Evolutionary conservation across 1,139 yeast species (phyloP).

Genomic region (Blastobotrys apis): DNA sequence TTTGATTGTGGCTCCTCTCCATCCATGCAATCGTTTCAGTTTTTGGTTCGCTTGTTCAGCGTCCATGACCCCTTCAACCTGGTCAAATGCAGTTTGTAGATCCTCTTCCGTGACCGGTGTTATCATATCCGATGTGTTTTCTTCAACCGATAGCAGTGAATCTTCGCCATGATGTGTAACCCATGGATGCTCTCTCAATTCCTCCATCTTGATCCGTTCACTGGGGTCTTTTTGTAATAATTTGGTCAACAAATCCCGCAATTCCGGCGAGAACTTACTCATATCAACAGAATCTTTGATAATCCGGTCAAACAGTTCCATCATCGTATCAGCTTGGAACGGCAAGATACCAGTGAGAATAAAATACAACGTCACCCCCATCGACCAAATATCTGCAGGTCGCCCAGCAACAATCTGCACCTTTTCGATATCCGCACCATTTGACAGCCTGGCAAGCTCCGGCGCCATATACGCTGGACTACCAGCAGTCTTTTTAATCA

Average conservation of each 20-base stretch:
- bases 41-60: conserved; percentile 28
- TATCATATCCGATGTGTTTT: conserved; percentile 35
- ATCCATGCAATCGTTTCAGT: conserved; percentile 31
- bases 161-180: conserved; percentile 40
- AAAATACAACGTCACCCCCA: conserved; percentile 59
- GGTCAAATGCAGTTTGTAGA: conserved; percentile 37
- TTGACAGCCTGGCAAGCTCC: conserved; percentile 57
- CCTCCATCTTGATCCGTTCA: conserved; percentile 49
- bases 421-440: conserved; percentile 20
- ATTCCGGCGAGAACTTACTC: conserved; percentile 18
- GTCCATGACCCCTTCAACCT: conserved; percentile 30
- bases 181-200: conserved; percentile 61
- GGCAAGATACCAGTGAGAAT: conserved; percentile 39
- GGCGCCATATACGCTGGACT: conserved; percentile 84
- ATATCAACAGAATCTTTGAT: conserved; percentile 23
- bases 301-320: conserved; percentile 45
- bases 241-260: conserved; percentile 30
- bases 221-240: conserved; percentile 51
- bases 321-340: conserved; percentile 39
- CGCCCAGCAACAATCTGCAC: conserved; percentile 55
- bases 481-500: conserved; percentile 61
- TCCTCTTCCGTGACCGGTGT: conserved; percentile 40
- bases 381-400: conserved; percentile 75
- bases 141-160: conserved; percentile 35
- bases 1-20: conserved; percentile 26